Conservation (phyloP, 2,329 filamentous ascomycete species). For the Hymenoscyphus repandus region DNA sequence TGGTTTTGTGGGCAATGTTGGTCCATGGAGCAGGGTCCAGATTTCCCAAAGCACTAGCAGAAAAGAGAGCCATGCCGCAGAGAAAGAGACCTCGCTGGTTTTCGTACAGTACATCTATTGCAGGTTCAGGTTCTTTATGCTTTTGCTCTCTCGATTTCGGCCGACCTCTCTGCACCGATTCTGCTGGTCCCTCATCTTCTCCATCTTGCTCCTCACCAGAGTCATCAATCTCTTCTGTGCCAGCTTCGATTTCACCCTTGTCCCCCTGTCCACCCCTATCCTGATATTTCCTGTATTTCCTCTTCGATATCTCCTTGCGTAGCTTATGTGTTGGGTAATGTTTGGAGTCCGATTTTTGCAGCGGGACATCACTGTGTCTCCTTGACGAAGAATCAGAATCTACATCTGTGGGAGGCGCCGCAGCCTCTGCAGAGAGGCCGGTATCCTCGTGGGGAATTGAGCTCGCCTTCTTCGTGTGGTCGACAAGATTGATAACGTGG, state of each 20-base stretch:
- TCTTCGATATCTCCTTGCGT: conserved; percentile 22
- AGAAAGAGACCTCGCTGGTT: conserved; percentile 89
- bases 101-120: conserved; percentile 87
- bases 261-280: conserved; percentile 27
- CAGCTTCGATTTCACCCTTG: not conserved
- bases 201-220: conserved; percentile 3
- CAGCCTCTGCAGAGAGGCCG: conserved; percentile 16
- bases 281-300: conserved; percentile 30
- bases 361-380: conserved; percentile 20
- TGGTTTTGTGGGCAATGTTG: conserved; percentile 57
- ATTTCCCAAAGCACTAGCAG: conserved; percentile 74
- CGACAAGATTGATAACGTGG: conserved; percentile 66
- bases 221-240: conserved; percentile 1
- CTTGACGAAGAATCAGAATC: conserved; percentile 23
- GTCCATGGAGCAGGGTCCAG: conserved; percentile 87
- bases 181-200: conserved; percentile 5
- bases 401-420: conserved; percentile 6
- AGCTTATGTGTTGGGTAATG: conserved; percentile 16
- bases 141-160: conserved; percentile 21
- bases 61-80: conserved; percentile 88
- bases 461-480: conserved; percentile 32
- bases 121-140: conserved; percentile 39
- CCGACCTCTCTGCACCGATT: conserved; percentile 13
- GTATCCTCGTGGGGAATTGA: conserved; percentile 4
- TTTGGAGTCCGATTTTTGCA: conserved; percentile 13